phyloP scores from a whole-genome alignment of 2,329 filamentous ascomycete species.

The Penicillium brasilianum region DNA sequence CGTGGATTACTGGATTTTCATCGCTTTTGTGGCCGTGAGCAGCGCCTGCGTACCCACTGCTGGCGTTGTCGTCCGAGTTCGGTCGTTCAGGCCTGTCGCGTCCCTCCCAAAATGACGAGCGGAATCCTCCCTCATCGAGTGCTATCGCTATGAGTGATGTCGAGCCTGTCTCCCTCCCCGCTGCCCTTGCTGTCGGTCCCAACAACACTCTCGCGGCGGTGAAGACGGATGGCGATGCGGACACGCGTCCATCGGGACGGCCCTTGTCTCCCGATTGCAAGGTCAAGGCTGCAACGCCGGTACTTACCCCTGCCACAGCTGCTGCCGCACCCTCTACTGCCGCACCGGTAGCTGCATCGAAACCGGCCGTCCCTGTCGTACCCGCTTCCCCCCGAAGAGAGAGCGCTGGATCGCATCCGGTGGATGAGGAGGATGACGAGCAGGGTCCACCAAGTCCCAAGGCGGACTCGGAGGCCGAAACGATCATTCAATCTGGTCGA shows the following conservation, averaged over 20 bases:
- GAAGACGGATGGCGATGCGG: constrained; percentile 33
- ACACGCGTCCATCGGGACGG: constrained; percentile 24
- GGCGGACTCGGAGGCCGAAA: constrained; percentile 56
- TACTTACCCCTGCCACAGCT: background rate
- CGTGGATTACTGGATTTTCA: background rate
- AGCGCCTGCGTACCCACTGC: constrained; percentile 40
- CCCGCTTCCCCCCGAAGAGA: constrained; percentile 23
- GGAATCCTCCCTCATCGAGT: constrained; percentile 45
- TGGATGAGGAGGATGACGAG: constrained; percentile 36
- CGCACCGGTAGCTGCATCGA: constrained; percentile 3
- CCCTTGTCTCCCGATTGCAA: constrained; percentile 26
- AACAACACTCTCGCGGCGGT: constrained; percentile 37
- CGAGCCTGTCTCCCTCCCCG: constrained; percentile 47
- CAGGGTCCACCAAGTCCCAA: constrained; percentile 45
- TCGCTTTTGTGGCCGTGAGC: constrained; percentile 36
- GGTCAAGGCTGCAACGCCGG: constrained; percentile 20
- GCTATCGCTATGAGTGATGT: constrained; percentile 56
- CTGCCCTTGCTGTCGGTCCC: constrained; percentile 43
- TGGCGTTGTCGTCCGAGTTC: constrained; percentile 38
- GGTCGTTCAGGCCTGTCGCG: constrained; percentile 40
- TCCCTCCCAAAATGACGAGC: constrained; percentile 52
- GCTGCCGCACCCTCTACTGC: background rate
- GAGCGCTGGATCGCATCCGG: constrained; percentile 29
- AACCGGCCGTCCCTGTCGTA: constrained; percentile 9
- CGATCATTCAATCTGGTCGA: constrained; percentile 54